Evolutionary conservation across 2,329 filamentous ascomycete species (phyloP), one percentile per base, ranked within the genome.

Genomic region (Piedraia hortae): DNA sequence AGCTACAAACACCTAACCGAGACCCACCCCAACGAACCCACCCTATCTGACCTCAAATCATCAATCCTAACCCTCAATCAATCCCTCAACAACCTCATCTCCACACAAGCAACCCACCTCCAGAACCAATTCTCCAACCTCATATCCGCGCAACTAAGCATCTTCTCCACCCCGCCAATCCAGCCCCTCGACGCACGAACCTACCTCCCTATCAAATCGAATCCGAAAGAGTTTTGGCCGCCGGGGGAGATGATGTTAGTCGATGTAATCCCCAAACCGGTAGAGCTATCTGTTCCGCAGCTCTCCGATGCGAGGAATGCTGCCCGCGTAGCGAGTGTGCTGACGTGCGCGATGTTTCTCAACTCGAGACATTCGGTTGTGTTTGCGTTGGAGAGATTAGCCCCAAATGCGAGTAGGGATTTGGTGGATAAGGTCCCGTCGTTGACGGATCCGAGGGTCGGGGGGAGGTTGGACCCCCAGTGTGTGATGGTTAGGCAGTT

Each of bases 131-230:
- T 7, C 21, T 12, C 13, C 10, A 13, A 13, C n/a, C n/a, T n/a
- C n/a, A n/a, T n/a, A n/a, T n/a, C n/a, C n/a, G n/a, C n/a, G n/a
- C n/a, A n/a, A n/a, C n/a, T n/a, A n/a, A n/a, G n/a, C n/a, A n/a
- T n/a, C n/a, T n/a, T n/a, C 21, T 14, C 17, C 21, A n/a, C 15
- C 4, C 21, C 15, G n/a, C 30, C 30, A 6, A 22, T 28, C 1
- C 42, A 82, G 3, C 34, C 52, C 12, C 80, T 67, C 62, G 75
- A 89, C 41, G 54, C 58, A 2, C 63, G 78, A 9, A 46, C 51
- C 2, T 64, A 62, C 34, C 74, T 89, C 34, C 71, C 75, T 0
- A 49, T 90, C 9, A 42, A 49, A 12, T 56, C 61, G 3, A 28
- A 49, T 4, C 22, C 43, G 0, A 36, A 55, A 1, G 78, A 89